phyloP scores from a whole-genome alignment of 805 yeast species.

The Ogataea pignaliae region DNA sequence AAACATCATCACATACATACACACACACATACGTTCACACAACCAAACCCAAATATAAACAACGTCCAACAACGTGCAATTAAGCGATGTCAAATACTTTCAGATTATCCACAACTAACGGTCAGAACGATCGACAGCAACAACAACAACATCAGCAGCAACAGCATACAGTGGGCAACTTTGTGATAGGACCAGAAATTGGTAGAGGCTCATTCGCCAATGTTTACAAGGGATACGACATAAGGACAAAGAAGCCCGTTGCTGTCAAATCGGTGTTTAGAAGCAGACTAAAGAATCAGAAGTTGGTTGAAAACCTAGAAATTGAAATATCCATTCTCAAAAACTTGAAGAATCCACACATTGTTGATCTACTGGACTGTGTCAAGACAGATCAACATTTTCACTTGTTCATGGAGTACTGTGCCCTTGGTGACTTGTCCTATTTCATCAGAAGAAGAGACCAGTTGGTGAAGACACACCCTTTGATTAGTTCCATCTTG shows the following conservation, averaged over 20 bases:
- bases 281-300: slow-evolving; percentile 77
- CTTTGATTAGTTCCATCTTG: slow-evolving; percentile 70
- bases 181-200: slow-evolving; percentile 72
- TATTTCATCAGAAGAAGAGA: slow-evolving; percentile 75
- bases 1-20: too few species aligned
- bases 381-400: slow-evolving; percentile 71
- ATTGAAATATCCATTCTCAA: slow-evolving; percentile 87
- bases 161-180: slow-evolving; percentile 38
- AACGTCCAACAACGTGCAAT: not conserved
- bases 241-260: slow-evolving; percentile 52
- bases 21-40: too few species aligned
- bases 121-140: not conserved
- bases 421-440: slow-evolving; percentile 91
- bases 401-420: slow-evolving; percentile 93
- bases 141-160: slow-evolving; percentile 1
- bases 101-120: too few species aligned
- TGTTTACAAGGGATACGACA: slow-evolving; percentile 79
- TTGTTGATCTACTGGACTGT: slow-evolving; percentile 82
- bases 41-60: not conserved
- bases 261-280: slow-evolving; percentile 88
- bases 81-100: slow-evolving; percentile 2
- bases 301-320: slow-evolving; percentile 84
- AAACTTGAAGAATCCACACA: slow-evolving; percentile 87
- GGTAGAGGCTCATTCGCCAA: slow-evolving; percentile 96
- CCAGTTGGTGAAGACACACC: slow-evolving; percentile 69